These are phyloP conservation scores for Irpex lacteus DNA, from an alignment of 1,284 basidiomycete genomes.

Conservation along the genomic window DNA sequence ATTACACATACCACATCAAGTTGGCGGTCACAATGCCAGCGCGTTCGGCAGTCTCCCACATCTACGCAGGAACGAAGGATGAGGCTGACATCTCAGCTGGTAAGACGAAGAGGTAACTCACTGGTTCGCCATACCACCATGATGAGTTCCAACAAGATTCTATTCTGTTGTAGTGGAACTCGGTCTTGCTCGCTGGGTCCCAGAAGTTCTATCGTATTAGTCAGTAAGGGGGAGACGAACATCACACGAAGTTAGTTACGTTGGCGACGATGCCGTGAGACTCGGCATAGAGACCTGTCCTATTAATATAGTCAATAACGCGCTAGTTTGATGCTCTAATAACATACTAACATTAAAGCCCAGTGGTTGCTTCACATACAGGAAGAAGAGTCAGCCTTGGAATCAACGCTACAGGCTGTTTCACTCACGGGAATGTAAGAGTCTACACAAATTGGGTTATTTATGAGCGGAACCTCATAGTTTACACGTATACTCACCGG, in stretches of 20 bases:
- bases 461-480: background rate
- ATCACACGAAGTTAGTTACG: constrained; percentile 33
- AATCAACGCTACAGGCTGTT: background rate
- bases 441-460: constrained; percentile 44
- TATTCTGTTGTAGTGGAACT: constrained; percentile 70
- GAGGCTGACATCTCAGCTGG: background rate
- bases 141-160: constrained; percentile 60
- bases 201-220: constrained; percentile 71
- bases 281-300: constrained; percentile 86
- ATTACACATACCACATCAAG: constrained; percentile 76
- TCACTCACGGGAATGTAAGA: constrained; percentile 81
- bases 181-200: constrained; percentile 60
- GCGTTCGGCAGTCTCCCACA: constrained; percentile 85
- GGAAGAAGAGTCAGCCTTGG: too few species aligned
- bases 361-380: constrained; percentile 70
- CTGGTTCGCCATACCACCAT: constrained; percentile 91
- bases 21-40: constrained; percentile 78
- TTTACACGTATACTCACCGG: constrained; percentile 51
- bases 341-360: constrained; percentile 62
- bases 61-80: constrained; percentile 30
- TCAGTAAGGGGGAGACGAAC: constrained; percentile 5
- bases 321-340: background rate
- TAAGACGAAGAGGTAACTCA: constrained; percentile 36
- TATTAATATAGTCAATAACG: constrained; percentile 29
- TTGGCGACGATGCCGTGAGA: constrained; percentile 91